Conservation (phyloP, 176 grass and related monocot species). For the Carex scoparia region DNA sequence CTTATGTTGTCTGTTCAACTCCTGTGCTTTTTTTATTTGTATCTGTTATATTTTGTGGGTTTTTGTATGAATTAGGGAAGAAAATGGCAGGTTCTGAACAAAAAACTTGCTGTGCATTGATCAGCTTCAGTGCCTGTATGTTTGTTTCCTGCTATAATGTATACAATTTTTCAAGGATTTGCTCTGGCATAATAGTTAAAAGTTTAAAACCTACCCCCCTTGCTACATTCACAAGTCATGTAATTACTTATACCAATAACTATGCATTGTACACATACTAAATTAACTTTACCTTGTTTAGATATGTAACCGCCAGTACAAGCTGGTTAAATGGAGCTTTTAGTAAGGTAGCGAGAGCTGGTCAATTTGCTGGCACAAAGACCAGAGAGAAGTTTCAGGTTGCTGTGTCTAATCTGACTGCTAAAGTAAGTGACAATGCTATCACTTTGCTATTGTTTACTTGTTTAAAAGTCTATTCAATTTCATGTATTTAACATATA, state of each 20-base stretch:
- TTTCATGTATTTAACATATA: background rate
- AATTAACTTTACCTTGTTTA: constrained; percentile 31
- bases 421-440: constrained; percentile 53
- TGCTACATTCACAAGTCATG: background rate
- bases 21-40: constrained; percentile 6
- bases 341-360: constrained; percentile 65
- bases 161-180: background rate
- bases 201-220: background rate
- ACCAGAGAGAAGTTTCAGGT: constrained; percentile 97
- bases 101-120: background rate
- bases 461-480: constrained; percentile 6
- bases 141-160: background rate
- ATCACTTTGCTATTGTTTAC: constrained; percentile 6
- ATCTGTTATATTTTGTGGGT: background rate
- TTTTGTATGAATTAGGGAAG: background rate
- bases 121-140: background rate
- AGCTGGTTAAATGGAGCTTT: constrained; percentile 95
- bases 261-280: background rate
- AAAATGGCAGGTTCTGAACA: background rate
- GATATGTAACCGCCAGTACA: constrained; percentile 91
- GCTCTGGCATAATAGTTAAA: background rate
- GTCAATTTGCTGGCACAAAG: constrained; percentile 75
- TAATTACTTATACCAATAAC: background rate
- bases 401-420: constrained; percentile 78
- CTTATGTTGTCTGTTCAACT: constrained; percentile 6